phyloP scores from a whole-genome alignment of 192 early-diverging fungal species.

The Rhizophagus sp. region DNA sequence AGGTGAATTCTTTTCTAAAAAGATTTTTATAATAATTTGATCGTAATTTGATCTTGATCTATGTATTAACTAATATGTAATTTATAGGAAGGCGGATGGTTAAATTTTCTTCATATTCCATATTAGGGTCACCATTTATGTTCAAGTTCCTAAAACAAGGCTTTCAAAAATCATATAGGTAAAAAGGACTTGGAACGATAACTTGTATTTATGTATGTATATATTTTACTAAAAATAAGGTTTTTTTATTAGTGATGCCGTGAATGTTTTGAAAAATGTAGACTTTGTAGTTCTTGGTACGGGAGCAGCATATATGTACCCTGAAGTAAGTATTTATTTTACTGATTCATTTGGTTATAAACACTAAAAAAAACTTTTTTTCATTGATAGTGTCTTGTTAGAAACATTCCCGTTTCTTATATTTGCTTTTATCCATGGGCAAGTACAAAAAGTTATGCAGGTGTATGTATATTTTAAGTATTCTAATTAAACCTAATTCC shows the following conservation, averaged over 20 bases:
- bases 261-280: not conserved
- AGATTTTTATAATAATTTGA: not conserved
- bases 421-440: conserved; percentile 10
- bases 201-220: not conserved
- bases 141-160: conserved; percentile 12
- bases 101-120: not conserved
- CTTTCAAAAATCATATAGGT: conserved; percentile 8
- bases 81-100: conserved; percentile 4
- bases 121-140: not conserved
- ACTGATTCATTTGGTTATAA: not conserved
- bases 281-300: conserved; percentile 16
- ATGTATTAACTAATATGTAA: not conserved
- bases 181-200: not conserved
- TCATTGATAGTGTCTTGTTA: not conserved
- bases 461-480: conserved; percentile 1
- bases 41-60: not conserved
- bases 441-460: not conserved
- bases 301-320: conserved; percentile 11
- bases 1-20: not conserved
- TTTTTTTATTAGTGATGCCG: not conserved
- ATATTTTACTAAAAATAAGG: not conserved
- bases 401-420: conserved; percentile 6
- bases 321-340: not conserved
- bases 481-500: not conserved
- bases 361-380: not conserved